A percentile compares a stretch with the other conserved stretches of the same genome.
Evolutionary conservation across 2,329 filamentous ascomycete species (phyloP).

Genomic region (Triangularia setosa): DNA sequence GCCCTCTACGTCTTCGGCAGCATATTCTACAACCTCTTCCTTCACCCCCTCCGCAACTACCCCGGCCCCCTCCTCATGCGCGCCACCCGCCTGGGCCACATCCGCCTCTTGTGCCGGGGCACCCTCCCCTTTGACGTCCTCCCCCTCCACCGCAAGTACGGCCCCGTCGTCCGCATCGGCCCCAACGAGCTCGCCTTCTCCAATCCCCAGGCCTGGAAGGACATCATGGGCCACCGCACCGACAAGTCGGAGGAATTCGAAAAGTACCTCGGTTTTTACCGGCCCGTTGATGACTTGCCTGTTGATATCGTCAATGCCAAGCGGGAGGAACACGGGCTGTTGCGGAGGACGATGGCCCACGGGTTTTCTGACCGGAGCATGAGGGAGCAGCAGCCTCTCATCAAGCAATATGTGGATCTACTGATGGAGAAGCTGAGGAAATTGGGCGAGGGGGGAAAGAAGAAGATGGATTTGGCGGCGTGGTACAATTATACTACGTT

Average conservation of each 20-base stretch:
- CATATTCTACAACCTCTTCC: conserved; percentile 31
- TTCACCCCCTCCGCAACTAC: conserved; percentile 33
- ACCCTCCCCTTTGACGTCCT: conserved; percentile 29
- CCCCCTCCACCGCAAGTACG: conserved; percentile 38
- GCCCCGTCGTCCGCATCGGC: conserved; percentile 21
- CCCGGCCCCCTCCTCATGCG: conserved; percentile 31
- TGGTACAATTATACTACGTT: conserved; percentile 38
- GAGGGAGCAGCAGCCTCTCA: conserved; percentile 40
- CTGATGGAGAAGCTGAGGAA: conserved; percentile 31
- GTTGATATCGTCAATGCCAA: conserved; percentile 31
- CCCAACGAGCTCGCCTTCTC: conserved; percentile 46
- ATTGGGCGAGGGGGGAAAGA: conserved; percentile 9
- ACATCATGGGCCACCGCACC: conserved; percentile 37
- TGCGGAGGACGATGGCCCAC: conserved; percentile 36
- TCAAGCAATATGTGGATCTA: conserved; percentile 36
- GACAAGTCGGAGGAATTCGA: conserved; percentile 27
- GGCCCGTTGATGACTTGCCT: conserved; percentile 24
- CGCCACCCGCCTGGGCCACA: conserved; percentile 21
- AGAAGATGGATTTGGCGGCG: conserved; percentile 26
- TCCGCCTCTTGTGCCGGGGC: conserved; percentile 20
- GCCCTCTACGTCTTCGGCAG: conserved; percentile 13
- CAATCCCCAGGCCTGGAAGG: conserved; percentile 35
- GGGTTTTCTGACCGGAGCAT: conserved; percentile 39
- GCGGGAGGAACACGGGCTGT: conserved; percentile 32
- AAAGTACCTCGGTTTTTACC: conserved; percentile 32